Conservation (phyloP, 2,329 filamentous ascomycete species). For the Tolypocladium ophioglossoides region DNA sequence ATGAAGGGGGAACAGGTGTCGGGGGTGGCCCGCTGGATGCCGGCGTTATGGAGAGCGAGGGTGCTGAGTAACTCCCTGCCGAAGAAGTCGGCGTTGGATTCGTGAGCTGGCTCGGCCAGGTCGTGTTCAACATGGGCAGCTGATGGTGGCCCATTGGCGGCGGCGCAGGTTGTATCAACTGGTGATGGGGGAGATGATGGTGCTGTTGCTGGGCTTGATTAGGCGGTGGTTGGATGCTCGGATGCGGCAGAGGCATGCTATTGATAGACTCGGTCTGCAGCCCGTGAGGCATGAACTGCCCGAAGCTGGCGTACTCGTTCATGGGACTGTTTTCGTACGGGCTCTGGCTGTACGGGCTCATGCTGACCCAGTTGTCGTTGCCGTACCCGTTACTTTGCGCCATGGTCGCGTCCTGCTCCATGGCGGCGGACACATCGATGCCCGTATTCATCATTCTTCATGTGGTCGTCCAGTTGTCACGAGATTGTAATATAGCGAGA, state of each 20-base stretch:
- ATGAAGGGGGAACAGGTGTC: neutral
- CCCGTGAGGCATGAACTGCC: constrained; percentile 43
- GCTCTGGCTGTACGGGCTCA: constrained; percentile 55
- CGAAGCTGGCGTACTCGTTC: constrained; percentile 52
- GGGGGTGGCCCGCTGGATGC: constrained; percentile 38
- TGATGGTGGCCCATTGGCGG: constrained; percentile 43
- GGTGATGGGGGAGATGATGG: constrained; percentile 14
- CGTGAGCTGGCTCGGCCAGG: constrained; percentile 76
- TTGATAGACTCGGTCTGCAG: constrained; percentile 39
- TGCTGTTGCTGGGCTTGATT: constrained; percentile 12
- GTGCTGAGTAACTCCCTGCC: constrained; percentile 42
- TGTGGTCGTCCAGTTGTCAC: neutral
- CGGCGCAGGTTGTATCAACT: constrained; percentile 20
- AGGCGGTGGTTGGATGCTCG: constrained; percentile 20
- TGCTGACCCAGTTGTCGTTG: constrained; percentile 43
- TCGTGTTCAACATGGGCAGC: constrained; percentile 59
- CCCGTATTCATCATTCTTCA: constrained; percentile 21
- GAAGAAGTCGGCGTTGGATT: constrained; percentile 46
- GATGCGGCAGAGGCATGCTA: constrained; percentile 42
- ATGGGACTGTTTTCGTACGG: constrained; percentile 39
- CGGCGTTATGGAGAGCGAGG: constrained; percentile 48
- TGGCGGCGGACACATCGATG: constrained; percentile 18
- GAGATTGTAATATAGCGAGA: neutral
- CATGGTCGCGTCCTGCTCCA: constrained; percentile 21
- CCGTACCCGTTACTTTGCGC: constrained; percentile 20